Base-by-base conservation (phyloP, 2,329 filamentous ascomycete genomes). In the Decorospora gaudefroyi region DNA sequence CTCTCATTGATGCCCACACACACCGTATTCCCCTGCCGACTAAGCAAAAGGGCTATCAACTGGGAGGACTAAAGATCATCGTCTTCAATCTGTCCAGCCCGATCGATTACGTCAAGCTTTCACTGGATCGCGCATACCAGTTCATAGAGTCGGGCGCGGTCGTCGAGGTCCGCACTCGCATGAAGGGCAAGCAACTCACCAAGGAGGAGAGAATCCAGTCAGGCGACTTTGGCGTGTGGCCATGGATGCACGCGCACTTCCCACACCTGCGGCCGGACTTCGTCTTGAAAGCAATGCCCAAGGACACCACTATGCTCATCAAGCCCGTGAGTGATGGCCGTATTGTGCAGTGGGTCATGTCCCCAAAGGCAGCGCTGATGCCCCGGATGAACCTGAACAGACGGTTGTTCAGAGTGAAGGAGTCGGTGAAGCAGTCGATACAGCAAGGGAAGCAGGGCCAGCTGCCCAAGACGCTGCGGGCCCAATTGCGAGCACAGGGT, bases 191-290 rank as follows among this genome's bases (percentile, higher is more conserved):
- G 4, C 23, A 29, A 6, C 12, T 34, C 1, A 9, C 13, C 11
- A 55, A 56, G 37, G 29, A 41, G 12, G 30, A 39, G 12, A 49
- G 32, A 13, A 17, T 38, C n/a, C 8, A n/a, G 28, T 27, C 29
- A 2, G 36, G 26, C 1, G 36, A 43, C 5, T 10, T 13, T 1
- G 35, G 44, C 9, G 18, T 17, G 1, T 62, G 56, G 54, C 51
- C 43, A 8, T 66, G 60, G 55, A 36, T 60, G 28, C 57, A 61
- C 19, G 13, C 45, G 7, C 54, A 60, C 29, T 68, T 62, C 19
- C 62, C 65, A 2, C 64, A 68, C 27, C 18, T 68, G 18, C 55
- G 61, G 15, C 63, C 64, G 1, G 64, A 68, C 37, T 59, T 67
- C 17, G 63, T 68, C 6, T 18, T 61, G 19, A 63, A 59, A 32